Percentiles rank a stretch among this genome's conserved stretches.
Evolutionary conservation across 2,329 filamentous ascomycete genomes (phyloP).

Genomic region (Colletotrichum somersetense): DNA sequence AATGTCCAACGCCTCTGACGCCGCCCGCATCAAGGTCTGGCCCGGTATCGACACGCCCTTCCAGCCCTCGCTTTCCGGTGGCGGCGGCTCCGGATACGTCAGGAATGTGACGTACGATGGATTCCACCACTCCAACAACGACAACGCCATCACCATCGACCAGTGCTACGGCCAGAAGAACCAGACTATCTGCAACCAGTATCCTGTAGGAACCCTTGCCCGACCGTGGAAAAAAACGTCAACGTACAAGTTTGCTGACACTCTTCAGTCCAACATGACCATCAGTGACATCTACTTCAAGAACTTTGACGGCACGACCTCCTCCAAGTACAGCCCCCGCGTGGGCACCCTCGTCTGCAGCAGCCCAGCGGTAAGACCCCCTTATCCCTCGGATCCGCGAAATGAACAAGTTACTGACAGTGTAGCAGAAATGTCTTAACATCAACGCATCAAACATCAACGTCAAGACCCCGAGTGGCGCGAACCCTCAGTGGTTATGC

Average conservation of each 20-base stretch:
- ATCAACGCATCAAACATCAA: constrained; percentile 39
- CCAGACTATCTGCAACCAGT: constrained; percentile 40
- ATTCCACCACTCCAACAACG: constrained; percentile 71
- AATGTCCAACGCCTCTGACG: constrained; percentile 72
- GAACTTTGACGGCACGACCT: constrained; percentile 39
- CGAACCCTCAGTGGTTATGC: constrained; percentile 36
- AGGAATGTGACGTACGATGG: constrained; percentile 76
- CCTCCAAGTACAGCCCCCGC: constrained; percentile 39
- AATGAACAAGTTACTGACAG: background rate
- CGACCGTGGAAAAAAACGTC: background rate
- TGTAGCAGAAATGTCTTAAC: constrained; percentile 34
- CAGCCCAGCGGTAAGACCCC: constrained; percentile 24
- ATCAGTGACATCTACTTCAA: constrained; percentile 42
- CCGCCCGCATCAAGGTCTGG: constrained; percentile 82
- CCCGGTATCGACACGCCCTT: constrained; percentile 61
- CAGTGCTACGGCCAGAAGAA: constrained; percentile 42
- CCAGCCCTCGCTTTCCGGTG: constrained; percentile 68
- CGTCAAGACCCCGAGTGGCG: constrained; percentile 39
- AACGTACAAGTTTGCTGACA: background rate
- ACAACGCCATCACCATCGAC: constrained; percentile 54
- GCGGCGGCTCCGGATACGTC: constrained; percentile 71
- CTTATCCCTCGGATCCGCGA: too few relatives aligned
- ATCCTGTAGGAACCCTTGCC: constrained; percentile 23
- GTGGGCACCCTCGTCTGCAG: constrained; percentile 42
- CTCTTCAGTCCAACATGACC: constrained; percentile 33